Base-by-base conservation (phyloP, 1,139 yeast genomes). In the Suhomyces yuchorum region DNA sequence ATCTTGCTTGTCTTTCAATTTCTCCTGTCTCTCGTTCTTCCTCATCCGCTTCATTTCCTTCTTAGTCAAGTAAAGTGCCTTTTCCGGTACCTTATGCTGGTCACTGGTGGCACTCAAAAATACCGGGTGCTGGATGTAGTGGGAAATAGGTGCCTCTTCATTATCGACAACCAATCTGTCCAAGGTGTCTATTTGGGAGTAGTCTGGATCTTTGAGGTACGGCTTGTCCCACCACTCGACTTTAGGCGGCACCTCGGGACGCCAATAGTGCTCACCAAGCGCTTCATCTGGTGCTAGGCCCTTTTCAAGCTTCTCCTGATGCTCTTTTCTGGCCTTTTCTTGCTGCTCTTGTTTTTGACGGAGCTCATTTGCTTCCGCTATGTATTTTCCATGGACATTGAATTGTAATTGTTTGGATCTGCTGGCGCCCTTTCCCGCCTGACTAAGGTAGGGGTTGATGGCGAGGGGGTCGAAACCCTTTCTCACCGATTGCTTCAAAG, bases 221-320 rank as follows among this genome's bases (percentile, higher is more conserved):
- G 80, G 81, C 49, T 70, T 65, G 63, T 89, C 96, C 96, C 96
- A 89, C 96, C 96, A 88, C 63, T 88, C 96, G 2, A 82, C 68
- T 11, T 52, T 54, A 0, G 93, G 93, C 0, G 91, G 91, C 19
- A 49, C 59, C 1, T 59, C 65, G 0, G 71, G 70, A 47, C 67
- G 65, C 59, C 76, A 86, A 8, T 63, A 57, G 3, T 78, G 75
- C 56, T 86, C 95, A 1, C 81, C 84, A 0, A 77, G 52, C 2
- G 61, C 58, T 18, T 68, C 65, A 51, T 82, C 77, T 0, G 87
- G 76, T 3, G 74, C 61, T 3, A 82, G 59, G 0, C 87, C 87
- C 52, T 62, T 59, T 2, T 58, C 60, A 54, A 59, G 65, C n/a
- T 67, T 59, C 12, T 58, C 60, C 28, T 58, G 62, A 4, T 56